Percentiles rank a stretch among this genome's conserved stretches.
Evolutionary conservation across 805 yeast genomes (phyloP).

Genomic region (Yarrowia bubula): DNA sequence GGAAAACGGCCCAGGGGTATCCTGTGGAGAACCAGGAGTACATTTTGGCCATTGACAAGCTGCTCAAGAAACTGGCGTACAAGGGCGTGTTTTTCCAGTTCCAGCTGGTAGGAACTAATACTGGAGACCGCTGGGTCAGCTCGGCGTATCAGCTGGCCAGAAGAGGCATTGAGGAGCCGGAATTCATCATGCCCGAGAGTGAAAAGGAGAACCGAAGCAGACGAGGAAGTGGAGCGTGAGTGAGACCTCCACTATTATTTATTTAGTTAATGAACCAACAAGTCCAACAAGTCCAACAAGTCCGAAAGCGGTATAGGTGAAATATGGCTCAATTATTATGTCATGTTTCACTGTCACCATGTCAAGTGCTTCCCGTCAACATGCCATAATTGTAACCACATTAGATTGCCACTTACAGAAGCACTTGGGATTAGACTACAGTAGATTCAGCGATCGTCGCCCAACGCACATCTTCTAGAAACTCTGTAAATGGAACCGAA

Average conservation of each 20-base stretch:
- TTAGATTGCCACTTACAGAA: no score
- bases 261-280: not conserved
- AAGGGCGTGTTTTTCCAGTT: slow-evolving; percentile 13
- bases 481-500: not conserved
- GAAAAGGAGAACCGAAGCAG: slow-evolving; percentile 14
- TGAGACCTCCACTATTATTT: not conserved
- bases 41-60: slow-evolving; percentile 41
- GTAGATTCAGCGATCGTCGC: not conserved
- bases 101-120: not conserved
- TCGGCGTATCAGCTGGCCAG: not conserved
- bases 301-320: no score
- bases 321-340: no score
- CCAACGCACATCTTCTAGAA: not conserved
- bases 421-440: no score
- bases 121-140: not conserved
- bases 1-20: slow-evolving; percentile 47
- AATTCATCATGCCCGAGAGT: slow-evolving; percentile 14
- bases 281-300: no score
- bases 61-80: slow-evolving; percentile 42
- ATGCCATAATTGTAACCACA: no score
- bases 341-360: no score
- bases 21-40: slow-evolving; percentile 54
- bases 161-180: slow-evolving; percentile 6
- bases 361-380: no score
- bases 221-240: not conserved